Evolutionary conservation across 306 rosid genomes (phyloP).

Genomic region (Hippophae tibetana): DNA sequence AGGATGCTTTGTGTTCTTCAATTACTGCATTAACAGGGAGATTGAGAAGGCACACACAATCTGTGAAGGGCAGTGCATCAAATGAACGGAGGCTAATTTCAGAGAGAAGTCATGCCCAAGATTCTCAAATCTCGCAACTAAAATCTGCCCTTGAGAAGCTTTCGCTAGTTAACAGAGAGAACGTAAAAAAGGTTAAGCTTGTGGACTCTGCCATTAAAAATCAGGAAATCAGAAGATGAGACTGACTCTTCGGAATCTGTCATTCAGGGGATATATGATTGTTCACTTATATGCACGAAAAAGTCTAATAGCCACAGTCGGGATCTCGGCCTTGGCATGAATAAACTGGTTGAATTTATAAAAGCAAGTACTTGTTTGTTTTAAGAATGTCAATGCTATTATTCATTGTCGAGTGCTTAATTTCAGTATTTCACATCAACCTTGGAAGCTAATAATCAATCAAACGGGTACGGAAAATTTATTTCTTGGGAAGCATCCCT

Average conservation of each 20-base stretch:
- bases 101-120: constrained; percentile 42
- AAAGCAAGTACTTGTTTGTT: too few species aligned
- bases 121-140: constrained; percentile 56
- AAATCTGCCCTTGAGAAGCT: constrained; percentile 63
- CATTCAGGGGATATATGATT: neutral
- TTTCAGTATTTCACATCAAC: too few species aligned
- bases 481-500: too few species aligned
- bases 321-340: too few species aligned
- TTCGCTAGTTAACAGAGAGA: constrained; percentile 57
- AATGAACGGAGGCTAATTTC: constrained; percentile 34
- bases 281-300: too few species aligned
- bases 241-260: constrained; percentile 9
- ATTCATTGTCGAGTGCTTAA: too few species aligned
- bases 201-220: constrained; percentile 53
- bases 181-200: constrained; percentile 57
- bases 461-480: too few species aligned
- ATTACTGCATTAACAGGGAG: constrained; percentile 56
- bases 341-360: too few species aligned
- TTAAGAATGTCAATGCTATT: too few species aligned
- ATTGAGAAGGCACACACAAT: constrained; percentile 45
- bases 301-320: too few species aligned
- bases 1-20: constrained; percentile 68
- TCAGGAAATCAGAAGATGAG: constrained; percentile 38
- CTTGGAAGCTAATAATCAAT: too few species aligned
- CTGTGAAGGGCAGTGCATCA: constrained; percentile 34